Evolutionary conservation across 495 filamentous ascomycete genomes (phyloP).

Genomic region (Podospora bellae-mahoneyi): DNA sequence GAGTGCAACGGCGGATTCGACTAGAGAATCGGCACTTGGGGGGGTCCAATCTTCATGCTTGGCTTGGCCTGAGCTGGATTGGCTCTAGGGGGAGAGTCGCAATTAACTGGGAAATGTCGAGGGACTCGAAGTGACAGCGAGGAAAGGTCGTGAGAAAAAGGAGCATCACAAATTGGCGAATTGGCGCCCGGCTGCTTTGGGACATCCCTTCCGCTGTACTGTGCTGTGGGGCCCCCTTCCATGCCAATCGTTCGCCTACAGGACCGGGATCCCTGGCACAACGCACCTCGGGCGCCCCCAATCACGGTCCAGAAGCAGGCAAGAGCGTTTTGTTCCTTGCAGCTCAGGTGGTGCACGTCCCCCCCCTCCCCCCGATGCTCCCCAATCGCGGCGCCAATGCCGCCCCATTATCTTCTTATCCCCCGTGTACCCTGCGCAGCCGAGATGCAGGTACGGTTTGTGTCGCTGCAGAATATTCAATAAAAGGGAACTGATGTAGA

Average conservation of each 20-base stretch:
- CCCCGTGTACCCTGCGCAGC: conserved; percentile 1
- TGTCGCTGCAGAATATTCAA: background rate
- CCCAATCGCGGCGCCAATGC: conserved; percentile 3
- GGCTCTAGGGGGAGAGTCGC: conserved; percentile 10
- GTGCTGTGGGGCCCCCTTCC: background rate
- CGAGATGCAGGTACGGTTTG: conserved; percentile 7
- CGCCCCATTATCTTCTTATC: conserved; percentile 3
- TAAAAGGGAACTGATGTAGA: background rate
- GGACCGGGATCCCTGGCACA: background rate
- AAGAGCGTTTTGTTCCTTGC: conserved; percentile 8
- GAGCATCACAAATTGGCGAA: conserved; percentile 4
- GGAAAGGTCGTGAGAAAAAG: conserved; percentile 1
- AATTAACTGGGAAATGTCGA: conserved; percentile 15
- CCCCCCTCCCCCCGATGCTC: background rate
- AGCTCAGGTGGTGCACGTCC: conserved; percentile 5
- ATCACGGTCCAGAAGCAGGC: conserved; percentile 4
- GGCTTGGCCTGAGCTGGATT: conserved; percentile 14
- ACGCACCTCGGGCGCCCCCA: background rate
- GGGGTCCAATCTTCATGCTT: conserved; percentile 2
- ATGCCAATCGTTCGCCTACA: background rate
- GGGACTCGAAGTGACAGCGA: conserved; percentile 2
- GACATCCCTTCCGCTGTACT: conserved; percentile 2
- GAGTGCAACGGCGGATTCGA: conserved; percentile 10
- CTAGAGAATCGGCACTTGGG: conserved; percentile 8
- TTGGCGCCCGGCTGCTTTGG: background rate